Conservation (phyloP, 2,329 filamentous ascomycete genomes). For the Colletotrichum sp. region DNA sequence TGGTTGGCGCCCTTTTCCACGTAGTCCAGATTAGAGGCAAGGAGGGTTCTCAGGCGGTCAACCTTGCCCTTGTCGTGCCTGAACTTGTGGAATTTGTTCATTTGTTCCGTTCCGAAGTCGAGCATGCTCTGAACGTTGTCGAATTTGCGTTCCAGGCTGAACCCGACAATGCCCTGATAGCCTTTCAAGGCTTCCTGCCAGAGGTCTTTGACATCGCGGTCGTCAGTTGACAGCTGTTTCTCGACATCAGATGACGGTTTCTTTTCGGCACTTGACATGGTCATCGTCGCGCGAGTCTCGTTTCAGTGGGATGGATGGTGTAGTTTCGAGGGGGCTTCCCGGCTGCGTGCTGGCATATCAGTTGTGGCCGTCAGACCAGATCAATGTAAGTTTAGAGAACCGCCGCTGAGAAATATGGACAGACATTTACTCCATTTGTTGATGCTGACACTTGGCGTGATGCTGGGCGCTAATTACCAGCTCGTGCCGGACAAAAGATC, state of each 20-base stretch:
- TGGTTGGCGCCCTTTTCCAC: background rate
- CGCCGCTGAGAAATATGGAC: background rate
- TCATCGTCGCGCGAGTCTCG: background rate
- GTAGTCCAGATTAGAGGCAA: background rate
- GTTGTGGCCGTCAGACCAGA: background rate
- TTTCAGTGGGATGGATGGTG: background rate
- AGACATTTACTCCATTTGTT: background rate
- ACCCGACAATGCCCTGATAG: constrained; percentile 38
- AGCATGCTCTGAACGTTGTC: constrained; percentile 29
- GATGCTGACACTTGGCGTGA: background rate
- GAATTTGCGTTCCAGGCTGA: constrained; percentile 34
- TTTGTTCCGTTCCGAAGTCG: background rate
- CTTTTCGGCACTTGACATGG: background rate
- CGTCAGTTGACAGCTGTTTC: constrained; percentile 19
- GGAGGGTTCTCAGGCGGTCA: background rate
- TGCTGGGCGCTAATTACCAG: background rate
- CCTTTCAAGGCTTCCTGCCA: constrained; percentile 36
- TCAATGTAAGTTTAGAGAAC: background rate
- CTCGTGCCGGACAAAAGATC: background rate
- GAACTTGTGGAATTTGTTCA: background rate
- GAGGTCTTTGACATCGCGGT: constrained; percentile 32
- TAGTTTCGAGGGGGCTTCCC: background rate
- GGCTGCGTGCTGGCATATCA: background rate
- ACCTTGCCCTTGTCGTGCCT: background rate
- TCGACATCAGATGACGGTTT: background rate